Evolutionary conservation across 768 basidiomycete genomes (phyloP).

Genomic region (Candolleomyces eurysporus): DNA sequence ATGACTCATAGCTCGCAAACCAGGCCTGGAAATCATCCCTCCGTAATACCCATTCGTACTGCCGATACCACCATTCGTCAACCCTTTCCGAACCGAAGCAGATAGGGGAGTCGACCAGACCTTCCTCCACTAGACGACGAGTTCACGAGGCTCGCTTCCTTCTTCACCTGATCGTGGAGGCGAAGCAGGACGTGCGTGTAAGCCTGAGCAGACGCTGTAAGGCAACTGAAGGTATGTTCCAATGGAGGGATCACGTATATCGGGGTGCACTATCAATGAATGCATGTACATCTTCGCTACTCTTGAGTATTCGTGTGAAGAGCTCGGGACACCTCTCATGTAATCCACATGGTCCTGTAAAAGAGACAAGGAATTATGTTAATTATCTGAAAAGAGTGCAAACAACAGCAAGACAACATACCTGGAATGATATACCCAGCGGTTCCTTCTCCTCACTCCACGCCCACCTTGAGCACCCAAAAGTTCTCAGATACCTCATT

Average conservation of each 20-base stretch:
- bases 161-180: conserved; percentile 78
- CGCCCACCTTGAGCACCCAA: conserved; percentile 72
- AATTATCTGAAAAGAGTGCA: not conserved
- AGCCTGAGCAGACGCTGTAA: conserved; percentile 65
- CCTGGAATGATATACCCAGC: conserved; percentile 60
- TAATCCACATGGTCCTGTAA: conserved; percentile 69
- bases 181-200: conserved; percentile 81
- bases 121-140: no score
- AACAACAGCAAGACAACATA: conserved; percentile 26
- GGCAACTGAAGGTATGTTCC: conserved; percentile 40
- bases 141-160: no score
- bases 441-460: conserved; percentile 63
- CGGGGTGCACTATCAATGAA: conserved; percentile 39
- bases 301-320: conserved; percentile 68
- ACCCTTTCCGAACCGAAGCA: no score
- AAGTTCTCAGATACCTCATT: conserved; percentile 64
- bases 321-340: conserved; percentile 74
- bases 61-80: conserved; percentile 9
- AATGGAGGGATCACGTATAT: no score
- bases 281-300: conserved; percentile 62
- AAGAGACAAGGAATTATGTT: conserved; percentile 10
- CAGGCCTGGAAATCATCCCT: conserved; percentile 12
- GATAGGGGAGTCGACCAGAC: no score
- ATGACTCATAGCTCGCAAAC: conserved; percentile 50
- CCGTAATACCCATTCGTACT: conserved; percentile 4